Percentiles rank a stretch among this genome's conserved stretches.
These are phyloP conservation scores for Durotheca rogersii DNA, from an alignment of 495 filamentous ascomycete genomes.

Conservation along the genomic window DNA sequence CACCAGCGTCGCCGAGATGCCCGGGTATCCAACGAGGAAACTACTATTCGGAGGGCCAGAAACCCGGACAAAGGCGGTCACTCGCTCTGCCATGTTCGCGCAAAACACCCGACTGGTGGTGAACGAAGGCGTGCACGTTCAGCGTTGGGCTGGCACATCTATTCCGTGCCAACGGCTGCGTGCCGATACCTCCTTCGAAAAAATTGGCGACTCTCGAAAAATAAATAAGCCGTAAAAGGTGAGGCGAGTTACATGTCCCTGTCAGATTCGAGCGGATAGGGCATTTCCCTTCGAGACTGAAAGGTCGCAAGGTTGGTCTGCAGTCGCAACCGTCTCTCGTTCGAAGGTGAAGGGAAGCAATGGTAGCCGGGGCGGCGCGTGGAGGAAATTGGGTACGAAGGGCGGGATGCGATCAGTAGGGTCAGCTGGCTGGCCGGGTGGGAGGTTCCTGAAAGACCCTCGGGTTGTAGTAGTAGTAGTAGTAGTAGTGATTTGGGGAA, in stretches of 20 bases:
- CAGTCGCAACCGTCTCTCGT: slow-evolving; percentile 2
- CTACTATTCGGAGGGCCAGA: slow-evolving; percentile 96
- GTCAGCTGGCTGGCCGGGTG: slow-evolving; percentile 16
- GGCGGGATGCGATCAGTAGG: slow-evolving; percentile 9
- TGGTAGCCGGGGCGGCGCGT: slow-evolving; percentile 5
- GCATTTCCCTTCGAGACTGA: not conserved
- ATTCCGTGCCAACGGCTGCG: slow-evolving; percentile 30
- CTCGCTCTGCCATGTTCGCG: slow-evolving; percentile 47
- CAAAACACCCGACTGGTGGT: slow-evolving; percentile 25
- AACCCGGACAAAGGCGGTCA: slow-evolving; percentile 94
- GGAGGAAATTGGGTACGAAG: slow-evolving; percentile 13
- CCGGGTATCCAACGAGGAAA: slow-evolving; percentile 94
- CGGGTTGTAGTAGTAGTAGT: not conserved
- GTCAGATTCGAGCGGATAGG: slow-evolving; percentile 15
- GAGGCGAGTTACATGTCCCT: slow-evolving; percentile 22
- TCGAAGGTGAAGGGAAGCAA: not conserved
- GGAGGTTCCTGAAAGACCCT: slow-evolving; percentile 3
- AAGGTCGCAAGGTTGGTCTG: not conserved
- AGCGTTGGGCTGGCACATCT: slow-evolving; percentile 31
- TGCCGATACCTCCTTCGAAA: slow-evolving; percentile 31
- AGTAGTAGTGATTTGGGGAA: not conserved
- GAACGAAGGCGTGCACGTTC: slow-evolving; percentile 12
- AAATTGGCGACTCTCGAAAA: slow-evolving; percentile 23
- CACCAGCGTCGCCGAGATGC: slow-evolving; percentile 96
- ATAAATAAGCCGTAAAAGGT: slow-evolving; percentile 9